Base-by-base conservation (phyloP, 1,139 yeast genomes). In the Nakaseomyces uthaithaninus region DNA sequence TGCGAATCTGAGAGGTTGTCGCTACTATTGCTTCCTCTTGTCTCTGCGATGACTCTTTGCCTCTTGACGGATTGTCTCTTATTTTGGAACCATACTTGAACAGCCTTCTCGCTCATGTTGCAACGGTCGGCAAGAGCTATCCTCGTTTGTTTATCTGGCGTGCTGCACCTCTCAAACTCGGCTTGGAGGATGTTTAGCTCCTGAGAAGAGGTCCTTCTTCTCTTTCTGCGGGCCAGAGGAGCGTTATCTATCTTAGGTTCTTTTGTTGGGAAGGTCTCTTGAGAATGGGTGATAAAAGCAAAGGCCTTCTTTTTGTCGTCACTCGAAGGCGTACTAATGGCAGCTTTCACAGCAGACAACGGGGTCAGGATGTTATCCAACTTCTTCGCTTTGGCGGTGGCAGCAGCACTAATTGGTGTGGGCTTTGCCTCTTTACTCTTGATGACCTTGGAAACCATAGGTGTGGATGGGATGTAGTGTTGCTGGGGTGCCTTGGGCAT, bases 51-150 rank as follows among this genome's bases (percentile, higher is more conserved):
- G n/a, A 36, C 27, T 39, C 38, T 50, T 30, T 45, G 48, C 44
- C 49, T 79, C 50, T 93, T 76, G 49, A 79, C 64, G 33, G 87
- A 74, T 65, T 91, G 98, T 62, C 98, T 77, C 61, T 79, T 83
- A 64, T 91, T 91, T 64, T 91, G 98, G 64, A 91, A 91, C 98
- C 98, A 91, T 49, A 91, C 86, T 65, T 91, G 97, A 23, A 91
- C 94, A 1, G 96, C 94, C 61, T 87, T 87, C 60, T 87, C 96
- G n/a, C 91, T 75, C 97, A 89, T 91, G 48, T 77, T 77, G 33
- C 91, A 94, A 48, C 71, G 75, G 26, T 66, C 63, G 12, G 96
- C 94, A 50, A 91, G 83, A 48, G 77, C 80, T 36, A 76, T 69
- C 51, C 97, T 75, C 54, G 82, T 72, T 38, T 72, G 65, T 60